Percentiles rank a stretch among this genome's conserved stretches.
These are phyloP conservation scores for Noccaea caerulescens DNA, from an alignment of 345 rosid genomes.

Conservation along the genomic window DNA sequence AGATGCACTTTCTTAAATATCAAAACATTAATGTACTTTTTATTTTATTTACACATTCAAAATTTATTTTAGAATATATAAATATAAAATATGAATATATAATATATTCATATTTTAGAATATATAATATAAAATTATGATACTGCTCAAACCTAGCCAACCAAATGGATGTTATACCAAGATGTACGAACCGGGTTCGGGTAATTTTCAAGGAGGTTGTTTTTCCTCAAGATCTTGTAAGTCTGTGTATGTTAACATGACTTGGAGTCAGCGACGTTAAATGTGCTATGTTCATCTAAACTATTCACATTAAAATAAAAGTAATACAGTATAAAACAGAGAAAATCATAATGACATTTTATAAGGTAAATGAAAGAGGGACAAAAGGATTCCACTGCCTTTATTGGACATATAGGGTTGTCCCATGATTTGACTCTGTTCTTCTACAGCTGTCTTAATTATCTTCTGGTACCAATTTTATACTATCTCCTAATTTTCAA, in stretches of 20 bases:
- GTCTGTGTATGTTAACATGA: neutral
- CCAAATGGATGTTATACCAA: conserved; percentile 6
- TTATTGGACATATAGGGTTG: conserved; percentile 51
- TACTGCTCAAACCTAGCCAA: conserved; percentile 1
- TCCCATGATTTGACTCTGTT: conserved; percentile 55
- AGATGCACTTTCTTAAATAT: too few relatives aligned
- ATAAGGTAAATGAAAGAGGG: conserved; percentile 29
- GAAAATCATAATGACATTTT: neutral
- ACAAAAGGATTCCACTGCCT: conserved; percentile 48
- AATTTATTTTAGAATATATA: too few relatives aligned
- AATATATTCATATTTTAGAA: too few relatives aligned
- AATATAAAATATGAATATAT: too few relatives aligned
- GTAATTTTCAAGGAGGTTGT: neutral
- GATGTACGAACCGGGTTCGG: conserved; percentile 1
- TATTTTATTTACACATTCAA: too few relatives aligned
- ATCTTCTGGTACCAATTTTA: conserved; percentile 8
- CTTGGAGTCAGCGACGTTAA: conserved; percentile 13
- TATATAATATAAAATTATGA: too few relatives aligned
- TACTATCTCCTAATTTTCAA: conserved; percentile 14
- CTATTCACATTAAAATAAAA: neutral
- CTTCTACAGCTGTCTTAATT: conserved; percentile 40
- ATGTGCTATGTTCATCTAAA: neutral
- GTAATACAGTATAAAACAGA: neutral
- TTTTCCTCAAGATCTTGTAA: neutral
- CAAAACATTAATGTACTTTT: too few relatives aligned